Base-by-base conservation (phyloP, 306 rosid species). In the Gillenia trifoliata region DNA sequence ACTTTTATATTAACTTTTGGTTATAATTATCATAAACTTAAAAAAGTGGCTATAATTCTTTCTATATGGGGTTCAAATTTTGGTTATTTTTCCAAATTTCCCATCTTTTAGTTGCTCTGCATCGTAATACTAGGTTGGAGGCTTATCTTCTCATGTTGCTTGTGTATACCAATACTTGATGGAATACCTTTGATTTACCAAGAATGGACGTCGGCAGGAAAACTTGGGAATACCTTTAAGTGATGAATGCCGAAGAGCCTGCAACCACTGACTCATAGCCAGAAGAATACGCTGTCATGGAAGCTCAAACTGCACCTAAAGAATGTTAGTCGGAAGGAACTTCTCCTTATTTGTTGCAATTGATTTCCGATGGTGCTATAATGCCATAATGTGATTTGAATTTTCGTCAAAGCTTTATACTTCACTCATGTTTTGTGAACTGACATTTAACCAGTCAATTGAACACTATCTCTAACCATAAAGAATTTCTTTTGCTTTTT, bases 271-370 rank as follows among this genome's bases (percentile, higher is more conserved):
- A 82, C 56, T 80, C 89, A 40, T 91, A 84, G 25, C 83, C 85
- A 28, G 86, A 79, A 76, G 91, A 88, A 57, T 91, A 90, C 40
- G 92, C 83, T 29, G 80, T 31, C 57, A 61, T 65, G 3, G 85
- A 76, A 82, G 84, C 70, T 85, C 90, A 91, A 66, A 79, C 89
- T 41, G 82, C 82, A 60, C 90, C 94, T 5, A 97, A 91, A 84
- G 96, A 91, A 84, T 87, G 98, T 93, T 71, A 88, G 96, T 87
- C 65, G n/a, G n/a, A n/a, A 19, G 71, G 75, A 75, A 57, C 45
- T 55, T 77, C 74, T 66, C 52, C 22, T 76, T 43, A 23, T 57
- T 56, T 61, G 17, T 50, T 69, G 54, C 55, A 62, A 49, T 36
- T 54, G 41, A 4, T 55, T 75, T 56, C 56, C 56, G 6, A 34